Percentiles rank a stretch among this genome's conserved stretches.
phyloP scores from a whole-genome alignment of 169 alveolate genomes.

The Plasmodium ovale region DNA sequence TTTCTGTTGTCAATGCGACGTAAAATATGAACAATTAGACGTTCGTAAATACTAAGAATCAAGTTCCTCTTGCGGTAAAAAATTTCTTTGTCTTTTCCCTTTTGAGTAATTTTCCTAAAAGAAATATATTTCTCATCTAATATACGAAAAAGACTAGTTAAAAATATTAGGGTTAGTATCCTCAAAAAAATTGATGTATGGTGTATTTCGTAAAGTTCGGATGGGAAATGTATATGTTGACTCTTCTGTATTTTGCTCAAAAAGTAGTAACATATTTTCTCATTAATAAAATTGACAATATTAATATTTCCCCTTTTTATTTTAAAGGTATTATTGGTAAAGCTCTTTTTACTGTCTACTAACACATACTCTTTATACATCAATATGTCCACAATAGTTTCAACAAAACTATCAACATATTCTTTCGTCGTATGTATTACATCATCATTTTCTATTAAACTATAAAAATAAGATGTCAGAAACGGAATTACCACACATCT shows the following conservation, averaged over 20 bases:
- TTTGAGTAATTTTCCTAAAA: not conserved
- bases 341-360: constrained; percentile 21
- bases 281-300: constrained; percentile 26
- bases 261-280: constrained; percentile 20
- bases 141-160: constrained; percentile 26
- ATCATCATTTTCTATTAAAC: constrained; percentile 43
- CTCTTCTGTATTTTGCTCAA: constrained; percentile 2
- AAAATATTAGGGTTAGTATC: constrained; percentile 28
- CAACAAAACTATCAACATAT: constrained; percentile 21
- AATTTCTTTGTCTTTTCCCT: not conserved
- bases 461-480: constrained; percentile 44
- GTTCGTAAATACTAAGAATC: not conserved
- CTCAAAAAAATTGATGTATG: constrained; percentile 40
- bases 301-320: constrained; percentile 27
- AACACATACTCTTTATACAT: constrained; percentile 49
- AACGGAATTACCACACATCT: constrained; percentile 45
- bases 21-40: not conserved
- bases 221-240: constrained; percentile 16
- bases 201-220: constrained; percentile 4
- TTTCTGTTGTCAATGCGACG: not conserved
- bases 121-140: constrained; percentile 5
- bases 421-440: constrained; percentile 21
- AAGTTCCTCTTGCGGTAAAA: not conserved
- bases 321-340: constrained; percentile 34
- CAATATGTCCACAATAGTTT: constrained; percentile 36